Evolutionary conservation across 2,329 filamentous ascomycete genomes (phyloP), one percentile per base, ranked within the genome.

Genomic region (Talaromyces atroroseus): DNA sequence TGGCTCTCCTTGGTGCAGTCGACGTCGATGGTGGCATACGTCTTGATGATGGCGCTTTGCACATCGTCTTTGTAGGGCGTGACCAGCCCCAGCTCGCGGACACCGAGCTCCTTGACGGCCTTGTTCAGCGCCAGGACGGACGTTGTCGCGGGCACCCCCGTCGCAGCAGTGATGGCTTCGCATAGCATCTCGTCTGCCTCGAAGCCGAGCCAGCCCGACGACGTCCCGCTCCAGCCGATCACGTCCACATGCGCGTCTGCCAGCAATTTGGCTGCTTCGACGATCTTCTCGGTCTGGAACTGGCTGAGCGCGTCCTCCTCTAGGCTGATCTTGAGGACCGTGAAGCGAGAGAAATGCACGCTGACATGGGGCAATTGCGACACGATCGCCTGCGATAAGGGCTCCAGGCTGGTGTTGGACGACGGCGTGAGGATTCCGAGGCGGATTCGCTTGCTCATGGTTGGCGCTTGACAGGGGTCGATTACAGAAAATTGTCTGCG

Each of bases 201-300:
- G 29, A 56, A 56, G 16, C 54, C 54, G 6, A 56, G 21, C 54
- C 54, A 56, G 29, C 54, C 54, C 6, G 54, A 56, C 21, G 54
- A 56, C 21, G 54, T 56, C 14, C 54, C 54, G 29, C 54, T 56
- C 54, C 54, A 56, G 34, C 54, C 54, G 40, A 56, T 56, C 54
- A 56, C 50, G 48, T 56, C 48, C 20, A 56, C 54, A 38, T 56
- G 21, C 1, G 54, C 54, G 45, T 56, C 54, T 8, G 54, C 54
- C 5, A 56, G 26, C 5, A 56, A 11, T 10, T 11, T 40, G 6
- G 54, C 54, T 6, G 54, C 54, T 32, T 56, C 48, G n/a, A 56
- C 49, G 7, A 56, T 56, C 26, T 56, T 56, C 5, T 51, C 54
- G 1, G 49, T 56, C 2, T 56, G 54, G 29, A 56, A 56, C 26